Evolutionary conservation across 2,329 filamentous ascomycete species (phyloP).

Genomic region (Alternaria sp.): DNA sequence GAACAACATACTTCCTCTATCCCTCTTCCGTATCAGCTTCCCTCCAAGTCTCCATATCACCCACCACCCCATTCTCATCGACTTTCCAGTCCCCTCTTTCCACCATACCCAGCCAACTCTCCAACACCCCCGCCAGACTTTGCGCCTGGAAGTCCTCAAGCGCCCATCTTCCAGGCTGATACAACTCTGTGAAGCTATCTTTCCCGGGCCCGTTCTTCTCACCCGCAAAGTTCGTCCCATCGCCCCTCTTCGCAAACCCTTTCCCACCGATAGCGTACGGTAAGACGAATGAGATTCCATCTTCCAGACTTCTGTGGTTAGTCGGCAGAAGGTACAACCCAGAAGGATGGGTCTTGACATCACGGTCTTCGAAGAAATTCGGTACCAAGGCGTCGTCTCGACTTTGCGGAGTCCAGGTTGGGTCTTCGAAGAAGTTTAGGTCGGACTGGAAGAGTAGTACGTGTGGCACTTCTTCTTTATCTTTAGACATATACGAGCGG

Average conservation of each 20-base stretch:
- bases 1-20: constrained; percentile 10
- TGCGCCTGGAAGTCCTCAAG: neutral
- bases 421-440: neutral
- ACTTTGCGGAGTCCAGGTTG: too few relatives aligned
- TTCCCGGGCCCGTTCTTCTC: neutral
- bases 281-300: neutral
- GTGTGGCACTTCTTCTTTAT: neutral
- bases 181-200: neutral
- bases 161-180: neutral
- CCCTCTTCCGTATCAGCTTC: constrained; percentile 10
- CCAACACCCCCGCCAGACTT: neutral
- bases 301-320: neutral
- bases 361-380: neutral
- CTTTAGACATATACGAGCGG: neutral
- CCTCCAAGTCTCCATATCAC: constrained; percentile 11
- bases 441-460: neutral
- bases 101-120: constrained; percentile 5
- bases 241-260: neutral
- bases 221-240: neutral
- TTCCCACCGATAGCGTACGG: neutral
- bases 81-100: constrained; percentile 23
- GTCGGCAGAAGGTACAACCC: neutral
- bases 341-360: neutral
- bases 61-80: constrained; percentile 12
- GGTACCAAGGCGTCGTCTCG: neutral